Evolutionary conservation across 768 basidiomycete species (phyloP), one percentile per base, ranked within the genome.

Genomic region (Dacryopinax primogenitus): DNA sequence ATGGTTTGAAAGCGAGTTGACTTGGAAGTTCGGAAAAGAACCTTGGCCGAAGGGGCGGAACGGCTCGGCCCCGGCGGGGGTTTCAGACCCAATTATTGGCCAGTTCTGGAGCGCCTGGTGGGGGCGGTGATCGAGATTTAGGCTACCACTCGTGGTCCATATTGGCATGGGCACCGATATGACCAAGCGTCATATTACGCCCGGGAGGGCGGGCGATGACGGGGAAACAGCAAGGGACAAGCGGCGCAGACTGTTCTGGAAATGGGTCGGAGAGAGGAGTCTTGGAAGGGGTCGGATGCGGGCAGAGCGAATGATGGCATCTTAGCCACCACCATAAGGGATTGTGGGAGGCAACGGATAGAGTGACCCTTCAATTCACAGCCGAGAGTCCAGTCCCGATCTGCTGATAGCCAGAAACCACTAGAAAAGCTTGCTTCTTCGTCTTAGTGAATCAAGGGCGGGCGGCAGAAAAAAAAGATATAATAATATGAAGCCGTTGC

Each of bases 71-170:
- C 18, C 41, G 18, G 4, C 41, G 41, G 18, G 41, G 41, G 41
- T 44, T 44, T 44, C 41, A 44, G 18, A 44, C 16, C 23, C n/a
- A 23, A 44, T 23, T 18, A 44, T 44, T 44, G 41, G 41, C 41
- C 23, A 6, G 4, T 44, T 44, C 41, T 44, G 41, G 41, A 44
- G 41, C 41, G 18, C 41, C 7, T 23, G 41, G 41, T 23, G 41
- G 41, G n/a, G 41, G 18, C 41, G 41, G 41, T 44, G 41, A 44
- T 44, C 41, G 41, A 44, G 41, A n/a, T 44, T 44, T 44, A 44
- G 18, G 18, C 41, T 44, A 15, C 16, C 41, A 6, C 36, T 9
- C 18, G 9, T 18, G 36, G 9, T 37, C 36, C 11, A 9, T 37
- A 37, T 37, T 44, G 18, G 41, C 41, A 44, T 44, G 41, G n/a